A percentile compares a stretch with the other conserved stretches of the same genome.
Evolutionary conservation across 805 yeast genomes (phyloP).

Genomic region (Starmerella asiatica): DNA sequence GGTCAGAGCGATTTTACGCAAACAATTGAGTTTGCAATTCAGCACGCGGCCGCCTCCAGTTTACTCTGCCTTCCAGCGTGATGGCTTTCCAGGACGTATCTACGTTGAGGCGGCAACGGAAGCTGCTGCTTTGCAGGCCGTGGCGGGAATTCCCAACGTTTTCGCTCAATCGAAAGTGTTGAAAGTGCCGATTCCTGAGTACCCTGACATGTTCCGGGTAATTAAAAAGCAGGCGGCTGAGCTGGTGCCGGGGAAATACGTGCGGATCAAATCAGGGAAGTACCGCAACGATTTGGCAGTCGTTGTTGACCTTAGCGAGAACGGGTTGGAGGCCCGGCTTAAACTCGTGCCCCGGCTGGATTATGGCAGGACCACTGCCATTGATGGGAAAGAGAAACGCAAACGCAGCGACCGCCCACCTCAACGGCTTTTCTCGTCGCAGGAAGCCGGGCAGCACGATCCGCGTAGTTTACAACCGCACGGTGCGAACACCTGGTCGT

Average conservation of each 20-base stretch:
- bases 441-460: conserved; percentile 79
- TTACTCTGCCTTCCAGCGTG: conserved; percentile 84
- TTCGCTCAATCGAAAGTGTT: conserved; percentile 60
- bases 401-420: conserved; percentile 57
- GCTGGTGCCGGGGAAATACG: conserved; percentile 82
- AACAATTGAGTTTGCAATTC: conserved; percentile 63
- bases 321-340: conserved; percentile 88
- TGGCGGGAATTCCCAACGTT: conserved; percentile 80
- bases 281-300: conserved; percentile 87
- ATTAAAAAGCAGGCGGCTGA: conserved; percentile 78
- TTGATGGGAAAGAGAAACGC: conserved; percentile 38
- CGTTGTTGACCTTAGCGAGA: conserved; percentile 85
- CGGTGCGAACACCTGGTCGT: conserved; percentile 47
- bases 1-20: conserved; percentile 70
- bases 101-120: conserved; percentile 90
- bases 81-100: conserved; percentile 78
- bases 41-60: conserved; percentile 72
- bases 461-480: conserved; percentile 49
- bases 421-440: conserved; percentile 73
- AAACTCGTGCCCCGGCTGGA: conserved; percentile 88
- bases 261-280: conserved; percentile 78
- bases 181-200: conserved; percentile 82
- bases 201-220: conserved; percentile 83
- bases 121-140: conserved; percentile 79
- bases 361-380: conserved; percentile 46